Conservation (phyloP, 371 early-diverging fungal genomes). For the Apophysomyces trapeziformis region DNA sequence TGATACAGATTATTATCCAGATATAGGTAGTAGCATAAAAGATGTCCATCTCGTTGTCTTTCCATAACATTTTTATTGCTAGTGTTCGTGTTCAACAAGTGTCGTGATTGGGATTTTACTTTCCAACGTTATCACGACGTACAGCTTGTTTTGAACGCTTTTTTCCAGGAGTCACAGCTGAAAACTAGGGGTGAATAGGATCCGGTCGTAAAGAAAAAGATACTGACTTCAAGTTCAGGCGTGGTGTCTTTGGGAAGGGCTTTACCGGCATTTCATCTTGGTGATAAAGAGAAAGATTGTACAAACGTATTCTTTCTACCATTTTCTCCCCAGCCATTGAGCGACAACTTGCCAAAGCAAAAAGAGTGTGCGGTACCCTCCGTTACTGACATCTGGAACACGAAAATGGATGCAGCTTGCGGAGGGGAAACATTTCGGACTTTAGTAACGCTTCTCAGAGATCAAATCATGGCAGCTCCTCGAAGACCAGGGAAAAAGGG, state of each 20-base stretch:
- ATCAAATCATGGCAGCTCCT: slow-evolving; percentile 55
- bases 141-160: slow-evolving; percentile 22
- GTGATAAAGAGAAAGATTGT: background rate
- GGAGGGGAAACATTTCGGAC: slow-evolving; percentile 38
- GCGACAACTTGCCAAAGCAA: slow-evolving; percentile 12
- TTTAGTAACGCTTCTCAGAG: slow-evolving; percentile 39
- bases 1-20: slow-evolving; percentile 45
- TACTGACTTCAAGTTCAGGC: slow-evolving; percentile 13
- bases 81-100: slow-evolving; percentile 60
- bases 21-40: slow-evolving; percentile 34
- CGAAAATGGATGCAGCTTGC: background rate
- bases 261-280: slow-evolving; percentile 26
- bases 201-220: background rate
- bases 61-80: background rate
- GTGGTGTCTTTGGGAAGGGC: slow-evolving; percentile 33
- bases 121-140: slow-evolving; percentile 25
- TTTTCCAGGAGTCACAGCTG: slow-evolving; percentile 45
- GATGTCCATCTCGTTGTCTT: background rate
- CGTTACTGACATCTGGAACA: background rate
- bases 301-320: slow-evolving; percentile 45
- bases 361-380: background rate
- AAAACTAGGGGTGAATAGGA: slow-evolving; percentile 43
- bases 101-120: slow-evolving; percentile 35
- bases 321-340: slow-evolving; percentile 11
- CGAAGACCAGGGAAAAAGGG: slow-evolving; percentile 49